These are phyloP conservation scores for Cutaneotrichosporon sp. DNA, from an alignment of 1,284 basidiomycete species.

Conservation along the genomic window DNA sequence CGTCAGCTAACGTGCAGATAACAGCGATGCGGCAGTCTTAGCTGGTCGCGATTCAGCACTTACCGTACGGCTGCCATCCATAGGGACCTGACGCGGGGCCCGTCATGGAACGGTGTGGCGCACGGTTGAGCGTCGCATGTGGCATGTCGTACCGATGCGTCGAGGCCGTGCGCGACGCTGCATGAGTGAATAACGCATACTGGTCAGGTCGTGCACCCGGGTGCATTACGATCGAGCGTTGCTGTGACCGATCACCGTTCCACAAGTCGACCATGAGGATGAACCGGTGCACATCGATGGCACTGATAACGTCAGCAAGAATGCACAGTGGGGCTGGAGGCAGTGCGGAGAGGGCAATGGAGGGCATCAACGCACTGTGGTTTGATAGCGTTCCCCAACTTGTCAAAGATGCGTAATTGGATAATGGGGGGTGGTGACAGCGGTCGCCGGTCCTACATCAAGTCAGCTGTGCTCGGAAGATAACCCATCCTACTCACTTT, in stretches of 20 bases:
- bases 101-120: background rate
- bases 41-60: background rate
- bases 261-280: constrained; percentile 85
- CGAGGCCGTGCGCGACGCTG: constrained; percentile 10
- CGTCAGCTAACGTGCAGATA: too few relatives aligned
- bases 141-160: constrained; percentile 10
- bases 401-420: constrained; percentile 44
- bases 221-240: constrained; percentile 83
- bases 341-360: background rate
- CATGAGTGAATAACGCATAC: constrained; percentile 22
- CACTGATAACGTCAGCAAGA: constrained; percentile 6
- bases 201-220: constrained; percentile 56
- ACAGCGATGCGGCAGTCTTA: too few relatives aligned
- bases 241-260: constrained; percentile 73
- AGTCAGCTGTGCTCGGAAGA: background rate
- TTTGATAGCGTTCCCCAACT: constrained; percentile 67
- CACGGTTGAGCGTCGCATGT: constrained; percentile 7
- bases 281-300: constrained; percentile 78
- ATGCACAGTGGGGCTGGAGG: background rate
- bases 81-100: background rate
- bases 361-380: constrained; percentile 65
- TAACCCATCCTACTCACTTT: constrained; percentile 62
- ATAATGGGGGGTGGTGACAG: constrained; percentile 81
- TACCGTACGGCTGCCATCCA: constrained; percentile 12
- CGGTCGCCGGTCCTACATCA: constrained; percentile 75